Base-by-base conservation (phyloP, 2,329 filamentous ascomycete species). In the Fusarium xylarioides region DNA sequence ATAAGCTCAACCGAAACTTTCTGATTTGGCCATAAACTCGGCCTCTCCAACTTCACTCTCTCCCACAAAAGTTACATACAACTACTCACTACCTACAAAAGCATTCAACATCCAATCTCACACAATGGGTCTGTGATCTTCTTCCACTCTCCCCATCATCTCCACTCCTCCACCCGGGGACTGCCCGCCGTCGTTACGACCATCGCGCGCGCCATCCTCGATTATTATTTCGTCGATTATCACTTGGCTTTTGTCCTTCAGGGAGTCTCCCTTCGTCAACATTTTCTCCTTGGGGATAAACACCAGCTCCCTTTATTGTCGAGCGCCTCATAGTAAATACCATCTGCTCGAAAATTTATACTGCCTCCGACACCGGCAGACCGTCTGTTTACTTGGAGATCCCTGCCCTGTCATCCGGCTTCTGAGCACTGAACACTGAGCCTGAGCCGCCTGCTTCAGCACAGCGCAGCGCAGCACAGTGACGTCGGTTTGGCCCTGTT, bases 111-210 rank as follows among this genome's bases (percentile, higher is more conserved):
- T 37, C 11, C 18, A 19, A 40, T 21, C 30, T n/a, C 58, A 34
- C n/a, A 42, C 16, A 30, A 61, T 61, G 58, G 37, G 30, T 35
- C 58, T 43, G 9, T 61, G 53, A 67, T 40, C 50, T 49, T 43
- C 19, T 58, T 42, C 21, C 18, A 55, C 55, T 47, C 15, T 23
- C 43, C 54, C 49, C 54, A 52, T 54, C 71, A 73, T 75, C 74
- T 75, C 74, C 74, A 76, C 74, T 74, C 66, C 50, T 65, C 75
- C 72, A 68, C 70, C 66, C n/a, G 32, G 38, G n/a, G 30, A 23
- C 28, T 47, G 18, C 30, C 35, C 32, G 37, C 35, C 32, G 26
- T 42, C 55, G 34, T 50, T 57, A 35, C 63, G 54, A 68, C 68
- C 58, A 38, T 59, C 44, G 57, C 57, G 61, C 57, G 61, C 57